A percentile compares a stretch with the other conserved stretches of the same genome.
Evolutionary conservation across 345 rosid genomes (phyloP).

Genomic region (Sonneratia caseolaris): DNA sequence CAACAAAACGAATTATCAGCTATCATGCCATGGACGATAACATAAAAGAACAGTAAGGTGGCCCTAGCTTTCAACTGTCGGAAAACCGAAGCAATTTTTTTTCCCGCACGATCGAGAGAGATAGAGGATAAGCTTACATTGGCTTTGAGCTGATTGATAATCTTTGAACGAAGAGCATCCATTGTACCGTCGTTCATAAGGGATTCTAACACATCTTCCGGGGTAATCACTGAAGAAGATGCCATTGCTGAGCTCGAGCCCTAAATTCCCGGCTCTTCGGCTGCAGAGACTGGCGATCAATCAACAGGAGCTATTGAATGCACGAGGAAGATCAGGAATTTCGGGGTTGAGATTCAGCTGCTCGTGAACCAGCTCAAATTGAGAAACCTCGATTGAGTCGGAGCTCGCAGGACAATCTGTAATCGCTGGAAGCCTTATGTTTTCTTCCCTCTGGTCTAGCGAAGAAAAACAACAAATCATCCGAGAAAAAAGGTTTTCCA

Average conservation of each 20-base stretch:
- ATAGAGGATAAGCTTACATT: conserved; percentile 36
- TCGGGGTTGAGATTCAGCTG: neutral
- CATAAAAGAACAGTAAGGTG: neutral
- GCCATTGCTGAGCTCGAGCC: conserved; percentile 21
- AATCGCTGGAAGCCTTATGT: neutral
- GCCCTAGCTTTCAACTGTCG: neutral
- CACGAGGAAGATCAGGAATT: neutral
- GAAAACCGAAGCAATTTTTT: neutral
- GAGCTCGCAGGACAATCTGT: neutral
- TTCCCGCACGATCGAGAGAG: too few species aligned
- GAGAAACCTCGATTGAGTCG: neutral
- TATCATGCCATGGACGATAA: neutral
- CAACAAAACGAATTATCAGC: neutral
- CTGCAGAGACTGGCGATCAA: neutral
- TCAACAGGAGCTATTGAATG: neutral
- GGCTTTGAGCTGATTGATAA: conserved; percentile 87
- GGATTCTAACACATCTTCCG: conserved; percentile 77
- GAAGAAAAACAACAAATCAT: neutral
- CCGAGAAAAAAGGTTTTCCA: neutral
- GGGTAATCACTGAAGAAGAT: conserved; percentile 61
- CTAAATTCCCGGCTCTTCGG: neutral
- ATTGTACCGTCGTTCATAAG: conserved; percentile 87
- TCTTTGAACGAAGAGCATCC: conserved; percentile 69
- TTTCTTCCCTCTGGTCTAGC: too few species aligned
- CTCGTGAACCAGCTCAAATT: neutral